phyloP scores from a whole-genome alignment of 768 basidiomycete genomes.

The Hydnum rufescens region DNA sequence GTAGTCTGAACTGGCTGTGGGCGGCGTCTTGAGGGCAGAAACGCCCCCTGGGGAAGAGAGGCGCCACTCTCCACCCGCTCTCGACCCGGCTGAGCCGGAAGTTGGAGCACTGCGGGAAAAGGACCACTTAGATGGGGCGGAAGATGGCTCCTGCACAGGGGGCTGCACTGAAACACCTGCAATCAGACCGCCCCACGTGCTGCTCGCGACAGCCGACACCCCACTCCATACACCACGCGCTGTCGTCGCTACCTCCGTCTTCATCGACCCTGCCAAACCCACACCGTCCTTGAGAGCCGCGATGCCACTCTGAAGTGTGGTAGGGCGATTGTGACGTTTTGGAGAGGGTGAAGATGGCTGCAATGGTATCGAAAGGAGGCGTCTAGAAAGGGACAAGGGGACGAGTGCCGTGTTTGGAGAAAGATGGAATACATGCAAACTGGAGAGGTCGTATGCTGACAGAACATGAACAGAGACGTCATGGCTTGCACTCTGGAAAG shows the following conservation, averaged over 20 bases:
- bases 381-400: slow-evolving; percentile 38
- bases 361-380: slow-evolving; percentile 43
- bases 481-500: slow-evolving; percentile 33
- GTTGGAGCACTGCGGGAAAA: slow-evolving; percentile 44
- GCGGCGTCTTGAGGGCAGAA: not conserved
- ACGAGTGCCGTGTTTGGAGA: slow-evolving; percentile 24
- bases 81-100: not conserved
- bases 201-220: slow-evolving; percentile 45
- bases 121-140: slow-evolving; percentile 15
- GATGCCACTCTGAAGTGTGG: slow-evolving; percentile 3
- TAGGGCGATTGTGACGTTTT: slow-evolving; percentile 6
- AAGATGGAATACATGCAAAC: slow-evolving; percentile 29
- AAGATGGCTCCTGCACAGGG: not conserved
- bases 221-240: slow-evolving; percentile 41
- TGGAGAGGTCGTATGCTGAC: slow-evolving; percentile 31
- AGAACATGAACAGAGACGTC: slow-evolving; percentile 37
- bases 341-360: slow-evolving; percentile 14
- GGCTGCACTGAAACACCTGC: not conserved
- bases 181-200: slow-evolving; percentile 35
- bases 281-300: slow-evolving; percentile 4
- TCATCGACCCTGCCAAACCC: slow-evolving; percentile 5
- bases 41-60: too few relatives aligned
- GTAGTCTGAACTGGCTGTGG: not conserved
- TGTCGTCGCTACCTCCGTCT: slow-evolving; percentile 24
- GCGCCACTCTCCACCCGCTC: too few relatives aligned